Evolutionary conservation across 257 asterid species (phyloP).

Genomic region (Craterostigma plantagineum): DNA sequence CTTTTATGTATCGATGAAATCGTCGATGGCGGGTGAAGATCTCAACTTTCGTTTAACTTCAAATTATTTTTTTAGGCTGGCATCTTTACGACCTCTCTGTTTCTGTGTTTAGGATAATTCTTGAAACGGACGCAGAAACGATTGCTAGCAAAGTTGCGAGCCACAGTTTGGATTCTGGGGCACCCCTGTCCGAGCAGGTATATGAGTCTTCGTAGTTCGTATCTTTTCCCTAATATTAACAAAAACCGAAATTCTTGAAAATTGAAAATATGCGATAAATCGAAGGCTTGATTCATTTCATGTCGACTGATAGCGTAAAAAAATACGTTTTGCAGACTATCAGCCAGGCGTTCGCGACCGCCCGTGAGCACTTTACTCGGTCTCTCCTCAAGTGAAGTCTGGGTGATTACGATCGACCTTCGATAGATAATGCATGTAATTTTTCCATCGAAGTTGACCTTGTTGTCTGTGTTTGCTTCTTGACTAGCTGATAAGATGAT

Average conservation of each 20-base stretch:
- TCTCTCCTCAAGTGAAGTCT: constrained; percentile 46
- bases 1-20: constrained; percentile 72
- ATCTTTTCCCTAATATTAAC: no score
- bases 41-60: not conserved
- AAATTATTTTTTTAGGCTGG: not conserved
- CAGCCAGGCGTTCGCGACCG: constrained; percentile 64
- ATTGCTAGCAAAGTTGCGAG: constrained; percentile 32
- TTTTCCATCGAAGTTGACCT: no score
- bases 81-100: not conserved
- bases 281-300: no score
- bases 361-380: constrained; percentile 62
- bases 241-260: no score
- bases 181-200: constrained; percentile 44
- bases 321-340: constrained; percentile 32
- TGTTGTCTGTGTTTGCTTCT: no score
- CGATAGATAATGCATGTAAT: no score
- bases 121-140: constrained; percentile 31
- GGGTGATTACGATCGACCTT: no score
- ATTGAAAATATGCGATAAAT: no score
- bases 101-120: constrained; percentile 16
- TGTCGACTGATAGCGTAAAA: not conserved
- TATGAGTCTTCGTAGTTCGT: not conserved
- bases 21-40: constrained; percentile 70
- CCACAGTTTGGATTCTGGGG: constrained; percentile 23
- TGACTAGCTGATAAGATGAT: no score